Conservation (phyloP, 192 early-diverging fungal genomes). For the Chytriomyces confervae region DNA sequence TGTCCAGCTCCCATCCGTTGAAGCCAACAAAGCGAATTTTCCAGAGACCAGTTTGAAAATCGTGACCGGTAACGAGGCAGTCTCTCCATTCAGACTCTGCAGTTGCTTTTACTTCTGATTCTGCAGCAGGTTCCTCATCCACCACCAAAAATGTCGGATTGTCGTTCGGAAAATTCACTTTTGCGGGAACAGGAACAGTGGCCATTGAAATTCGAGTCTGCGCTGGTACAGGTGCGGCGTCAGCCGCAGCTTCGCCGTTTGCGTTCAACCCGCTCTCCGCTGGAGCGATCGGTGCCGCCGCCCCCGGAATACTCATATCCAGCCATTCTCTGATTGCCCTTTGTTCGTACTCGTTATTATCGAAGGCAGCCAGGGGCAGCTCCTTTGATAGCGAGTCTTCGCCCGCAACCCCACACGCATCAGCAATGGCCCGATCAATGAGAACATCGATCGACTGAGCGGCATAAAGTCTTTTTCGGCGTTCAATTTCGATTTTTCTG, state of each 20-base stretch:
- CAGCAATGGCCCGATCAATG: not conserved
- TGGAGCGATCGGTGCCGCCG: not conserved
- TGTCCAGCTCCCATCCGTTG: conserved; percentile 56
- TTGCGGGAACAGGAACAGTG: conserved; percentile 51
- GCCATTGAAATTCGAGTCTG: conserved; percentile 26
- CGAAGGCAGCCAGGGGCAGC: conserved; percentile 54
- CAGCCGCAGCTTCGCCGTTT: not conserved
- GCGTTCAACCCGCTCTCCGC: not conserved
- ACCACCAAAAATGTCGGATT: not conserved
- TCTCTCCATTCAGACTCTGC: conserved; percentile 45
- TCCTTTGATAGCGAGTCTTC: not conserved
- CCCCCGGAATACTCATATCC: conserved; percentile 44
- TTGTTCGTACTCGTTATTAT: conserved; percentile 57
- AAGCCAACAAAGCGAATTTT: conserved; percentile 48
- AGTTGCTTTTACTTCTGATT: no score
- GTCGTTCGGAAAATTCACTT: conserved; percentile 13
- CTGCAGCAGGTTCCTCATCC: conserved; percentile 35
- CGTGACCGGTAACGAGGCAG: conserved; percentile 52
- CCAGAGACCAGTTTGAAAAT: conserved; percentile 46
- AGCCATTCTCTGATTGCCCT: conserved; percentile 58
- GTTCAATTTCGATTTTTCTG: conserved; percentile 63
- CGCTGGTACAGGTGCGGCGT: not conserved
- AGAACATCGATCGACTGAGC: conserved; percentile 45
- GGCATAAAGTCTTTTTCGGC: conserved; percentile 54
- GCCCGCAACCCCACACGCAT: not conserved